These are phyloP conservation scores for Populus pruinosa DNA, from an alignment of 345 rosid genomes.

Conservation along the genomic window DNA sequence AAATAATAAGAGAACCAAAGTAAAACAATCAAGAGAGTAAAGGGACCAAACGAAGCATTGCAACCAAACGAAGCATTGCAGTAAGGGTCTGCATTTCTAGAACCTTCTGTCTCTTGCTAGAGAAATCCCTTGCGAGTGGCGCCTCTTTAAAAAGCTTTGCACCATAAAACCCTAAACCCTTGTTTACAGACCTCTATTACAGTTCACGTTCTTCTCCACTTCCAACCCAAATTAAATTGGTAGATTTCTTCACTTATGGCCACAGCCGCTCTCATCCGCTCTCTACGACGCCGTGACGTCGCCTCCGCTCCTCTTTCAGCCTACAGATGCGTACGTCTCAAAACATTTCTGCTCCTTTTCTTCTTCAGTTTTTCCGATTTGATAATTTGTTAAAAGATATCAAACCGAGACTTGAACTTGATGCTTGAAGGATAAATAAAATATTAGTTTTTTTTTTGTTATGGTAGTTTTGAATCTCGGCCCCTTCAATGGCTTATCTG, in stretches of 20 bases:
- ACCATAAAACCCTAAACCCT: conserved; percentile 26
- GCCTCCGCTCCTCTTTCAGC: conserved; percentile 54
- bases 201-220: no score
- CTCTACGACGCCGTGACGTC: conserved; percentile 64
- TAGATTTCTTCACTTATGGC: conserved; percentile 42
- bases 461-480: not conserved
- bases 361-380: not conserved
- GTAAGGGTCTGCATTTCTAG: not conserved
- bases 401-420: not conserved
- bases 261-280: conserved; percentile 57
- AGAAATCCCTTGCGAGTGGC: not conserved
- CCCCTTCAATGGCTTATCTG: not conserved
- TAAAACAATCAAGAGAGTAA: not conserved
- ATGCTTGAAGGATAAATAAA: not conserved
- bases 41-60: not conserved
- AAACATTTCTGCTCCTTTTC: not conserved
- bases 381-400: not conserved
- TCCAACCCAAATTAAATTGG: no score
- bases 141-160: not conserved
- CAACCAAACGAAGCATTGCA: no score
- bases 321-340: conserved; percentile 53
- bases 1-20: not conserved
- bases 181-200: not conserved
- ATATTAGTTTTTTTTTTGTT: no score
- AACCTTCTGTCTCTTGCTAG: conserved; percentile 11